phyloP scores from a whole-genome alignment of 2,329 filamentous ascomycete genomes.

The Alternaria triticina region DNA sequence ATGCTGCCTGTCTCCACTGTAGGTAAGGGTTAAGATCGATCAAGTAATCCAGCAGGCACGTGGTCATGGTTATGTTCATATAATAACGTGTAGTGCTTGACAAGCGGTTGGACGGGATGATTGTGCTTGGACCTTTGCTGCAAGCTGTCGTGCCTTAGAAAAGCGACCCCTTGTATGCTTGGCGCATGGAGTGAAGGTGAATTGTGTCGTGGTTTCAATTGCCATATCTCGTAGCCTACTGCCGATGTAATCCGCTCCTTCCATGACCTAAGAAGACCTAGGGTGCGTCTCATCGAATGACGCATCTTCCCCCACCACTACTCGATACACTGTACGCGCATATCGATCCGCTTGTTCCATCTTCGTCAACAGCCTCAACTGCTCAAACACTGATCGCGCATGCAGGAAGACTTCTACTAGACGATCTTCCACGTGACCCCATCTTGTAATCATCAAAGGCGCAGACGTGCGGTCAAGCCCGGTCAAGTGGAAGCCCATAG shows the following conservation, averaged over 20 bases:
- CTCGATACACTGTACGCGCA: constrained; percentile 40
- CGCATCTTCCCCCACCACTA: constrained; percentile 45
- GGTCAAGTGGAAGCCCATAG: constrained; percentile 19
- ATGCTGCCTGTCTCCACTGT: too few species aligned
- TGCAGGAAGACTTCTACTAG: constrained; percentile 39
- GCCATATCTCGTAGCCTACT: too few species aligned
- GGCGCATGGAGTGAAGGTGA: too few species aligned
- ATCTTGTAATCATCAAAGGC: constrained; percentile 26
- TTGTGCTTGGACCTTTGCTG: too few species aligned
- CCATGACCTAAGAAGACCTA: accelerated
- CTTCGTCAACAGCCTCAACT: constrained; percentile 20
- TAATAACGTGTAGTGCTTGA: too few species aligned
- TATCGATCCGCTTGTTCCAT: constrained; percentile 32
- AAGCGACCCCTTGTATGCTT: too few species aligned
- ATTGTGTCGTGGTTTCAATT: too few species aligned
- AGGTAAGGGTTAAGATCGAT: too few species aligned
- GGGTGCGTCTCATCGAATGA: neutral
- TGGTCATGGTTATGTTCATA: too few species aligned
- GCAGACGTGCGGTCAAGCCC: constrained; percentile 17
- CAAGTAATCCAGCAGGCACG: too few species aligned
- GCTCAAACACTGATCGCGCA: constrained; percentile 30
- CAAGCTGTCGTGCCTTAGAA: too few species aligned
- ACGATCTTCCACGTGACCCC: constrained; percentile 37
- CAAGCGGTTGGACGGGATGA: too few species aligned
- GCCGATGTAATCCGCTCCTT: neutral